These are phyloP conservation scores for Nadsonia starkeyi-henricii DNA, from an alignment of 1,139 yeast species.

Conservation along the genomic window DNA sequence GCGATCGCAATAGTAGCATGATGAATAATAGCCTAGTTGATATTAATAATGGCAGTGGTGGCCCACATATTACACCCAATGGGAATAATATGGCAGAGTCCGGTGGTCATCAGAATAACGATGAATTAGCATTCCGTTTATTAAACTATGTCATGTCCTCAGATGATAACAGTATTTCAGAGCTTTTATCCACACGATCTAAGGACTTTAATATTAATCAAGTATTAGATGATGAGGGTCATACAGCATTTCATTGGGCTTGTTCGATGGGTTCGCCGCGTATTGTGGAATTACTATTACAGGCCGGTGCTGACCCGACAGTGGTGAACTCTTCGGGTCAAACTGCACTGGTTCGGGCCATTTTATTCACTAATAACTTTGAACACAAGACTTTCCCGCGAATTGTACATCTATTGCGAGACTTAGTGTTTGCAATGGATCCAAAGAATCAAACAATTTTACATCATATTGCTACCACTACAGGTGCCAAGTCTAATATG, in stretches of 20 bases:
- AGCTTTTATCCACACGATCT: conserved; percentile 61
- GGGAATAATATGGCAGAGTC: not conserved
- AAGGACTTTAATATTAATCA: conserved; percentile 70
- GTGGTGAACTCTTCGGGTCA: conserved; percentile 65
- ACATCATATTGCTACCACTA: conserved; percentile 68
- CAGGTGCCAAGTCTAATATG: conserved; percentile 44
- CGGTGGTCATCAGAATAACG: conserved; percentile 2
- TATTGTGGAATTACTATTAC: conserved; percentile 54
- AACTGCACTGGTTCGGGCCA: conserved; percentile 70
- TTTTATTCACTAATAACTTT: conserved; percentile 77
- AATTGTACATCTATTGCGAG: conserved; percentile 54
- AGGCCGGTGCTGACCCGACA: conserved; percentile 63
- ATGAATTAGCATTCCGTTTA: conserved; percentile 13
- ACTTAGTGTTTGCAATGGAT: conserved; percentile 54
- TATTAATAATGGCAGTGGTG: conserved; percentile 3
- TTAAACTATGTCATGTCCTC: conserved; percentile 53
- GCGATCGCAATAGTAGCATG: conserved; percentile 3
- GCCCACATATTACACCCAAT: conserved; percentile 2
- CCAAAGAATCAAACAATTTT: conserved; percentile 52
- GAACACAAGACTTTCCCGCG: conserved; percentile 64
- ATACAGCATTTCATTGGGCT: conserved; percentile 95
- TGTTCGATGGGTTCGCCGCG: conserved; percentile 76
- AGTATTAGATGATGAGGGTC: conserved; percentile 90
- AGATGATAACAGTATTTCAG: conserved; percentile 62
- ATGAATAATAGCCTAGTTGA: conserved; percentile 6